Evolutionary conservation across 768 basidiomycete species (phyloP).

Genomic region (Lactifluus subvellereus): DNA sequence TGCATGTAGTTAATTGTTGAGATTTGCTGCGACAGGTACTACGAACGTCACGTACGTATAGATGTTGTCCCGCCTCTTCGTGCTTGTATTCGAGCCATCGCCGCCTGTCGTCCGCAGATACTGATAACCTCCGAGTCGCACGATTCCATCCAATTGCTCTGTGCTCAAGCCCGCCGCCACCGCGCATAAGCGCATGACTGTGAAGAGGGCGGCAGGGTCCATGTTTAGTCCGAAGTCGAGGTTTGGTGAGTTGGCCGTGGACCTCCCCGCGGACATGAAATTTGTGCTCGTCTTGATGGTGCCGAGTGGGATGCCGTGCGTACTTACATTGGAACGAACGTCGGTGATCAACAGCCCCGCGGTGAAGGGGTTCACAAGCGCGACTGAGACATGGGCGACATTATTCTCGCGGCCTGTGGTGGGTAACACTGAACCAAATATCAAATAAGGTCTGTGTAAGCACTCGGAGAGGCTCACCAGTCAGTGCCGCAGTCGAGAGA

Average conservation of each 20-base stretch:
- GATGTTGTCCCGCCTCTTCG: slow-evolving; percentile 39
- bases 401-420: slow-evolving; percentile 60
- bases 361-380: slow-evolving; percentile 63
- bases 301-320: slow-evolving; percentile 57
- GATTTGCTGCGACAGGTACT: neutral
- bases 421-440: slow-evolving; percentile 42
- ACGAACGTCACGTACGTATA: slow-evolving; percentile 43
- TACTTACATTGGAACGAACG: slow-evolving; percentile 54
- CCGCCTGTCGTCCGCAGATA: slow-evolving; percentile 37
- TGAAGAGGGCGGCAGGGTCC: slow-evolving; percentile 63
- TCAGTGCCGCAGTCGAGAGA: slow-evolving; percentile 49
- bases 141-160: slow-evolving; percentile 59
- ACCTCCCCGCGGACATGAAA: slow-evolving; percentile 49
- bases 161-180: slow-evolving; percentile 56
- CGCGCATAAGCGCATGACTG: slow-evolving; percentile 60
- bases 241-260: slow-evolving; percentile 49
- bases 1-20: slow-evolving; percentile 27
- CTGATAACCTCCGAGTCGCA: slow-evolving; percentile 58
- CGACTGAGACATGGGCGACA: slow-evolving; percentile 57
- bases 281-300: slow-evolving; percentile 48
- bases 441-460: neutral
- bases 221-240: slow-evolving; percentile 62
- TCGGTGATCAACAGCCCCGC: slow-evolving; percentile 50
- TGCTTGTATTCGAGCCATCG: slow-evolving; percentile 28
- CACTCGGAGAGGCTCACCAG: slow-evolving; percentile 33